phyloP scores from a whole-genome alignment of 305 asterid genomes.

The Withania somnifera region DNA sequence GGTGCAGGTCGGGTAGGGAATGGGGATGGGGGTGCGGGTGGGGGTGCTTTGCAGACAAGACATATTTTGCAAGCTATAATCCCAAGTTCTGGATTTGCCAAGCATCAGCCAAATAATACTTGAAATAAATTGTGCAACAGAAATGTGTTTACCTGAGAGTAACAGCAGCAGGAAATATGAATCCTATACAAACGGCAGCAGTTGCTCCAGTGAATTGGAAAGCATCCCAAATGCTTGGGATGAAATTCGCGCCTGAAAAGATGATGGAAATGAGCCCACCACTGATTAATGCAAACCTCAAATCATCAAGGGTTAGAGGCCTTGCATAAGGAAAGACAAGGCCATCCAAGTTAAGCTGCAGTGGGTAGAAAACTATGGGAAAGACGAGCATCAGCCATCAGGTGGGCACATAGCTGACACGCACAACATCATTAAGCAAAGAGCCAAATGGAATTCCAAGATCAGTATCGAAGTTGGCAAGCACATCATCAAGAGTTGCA shows the following conservation, averaged over 20 bases:
- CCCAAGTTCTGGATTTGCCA: background rate
- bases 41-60: background rate
- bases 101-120: background rate
- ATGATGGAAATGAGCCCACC: constrained; percentile 47
- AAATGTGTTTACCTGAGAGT: constrained; percentile 46
- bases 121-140: background rate
- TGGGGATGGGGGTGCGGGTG: background rate
- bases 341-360: constrained; percentile 82
- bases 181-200: constrained; percentile 93
- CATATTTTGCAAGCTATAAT: background rate
- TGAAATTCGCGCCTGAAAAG: constrained; percentile 92
- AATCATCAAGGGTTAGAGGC: constrained; percentile 61
- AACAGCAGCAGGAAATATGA: constrained; percentile 87
- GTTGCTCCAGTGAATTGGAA: constrained; percentile 99
- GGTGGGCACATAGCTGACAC: constrained; percentile 92
- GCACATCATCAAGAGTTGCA: constrained; percentile 86
- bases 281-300: constrained; percentile 70
- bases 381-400: constrained; percentile 99
- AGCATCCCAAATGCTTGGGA: constrained; percentile 99
- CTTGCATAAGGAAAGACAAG: constrained; percentile 75
- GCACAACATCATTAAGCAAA: constrained; percentile 74
- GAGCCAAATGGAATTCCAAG: constrained; percentile 89
- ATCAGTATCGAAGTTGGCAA: constrained; percentile 83
- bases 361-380: constrained; percentile 85
- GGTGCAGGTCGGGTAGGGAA: background rate